Base-by-base conservation (phyloP, 331 rosid species). In the Acacia pycnantha region DNA sequence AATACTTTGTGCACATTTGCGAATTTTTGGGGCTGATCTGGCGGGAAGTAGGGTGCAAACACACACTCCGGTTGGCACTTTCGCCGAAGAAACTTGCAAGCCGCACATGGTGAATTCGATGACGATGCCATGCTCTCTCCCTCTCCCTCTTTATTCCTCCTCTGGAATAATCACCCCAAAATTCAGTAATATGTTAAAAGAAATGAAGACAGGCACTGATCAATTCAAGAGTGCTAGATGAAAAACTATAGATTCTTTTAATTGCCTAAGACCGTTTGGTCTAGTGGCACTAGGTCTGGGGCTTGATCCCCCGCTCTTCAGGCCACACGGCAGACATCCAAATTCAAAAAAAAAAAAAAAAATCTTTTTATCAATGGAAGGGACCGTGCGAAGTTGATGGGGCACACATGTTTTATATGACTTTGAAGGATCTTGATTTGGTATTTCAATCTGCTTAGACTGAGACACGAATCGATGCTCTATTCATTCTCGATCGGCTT, bases 61-160 rank as follows among this genome's bases (percentile, higher is more conserved):
- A 93, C 98, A 56, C 98, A 95, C 87, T 95, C 98, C 8, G 94
- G 92, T 78, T 93, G 99, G 82, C 99, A 95, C 76, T 92, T 95
- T 0, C 99, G 93, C 80, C 99, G 88, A 51, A 95, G 90, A 70
- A 95, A 95, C 88, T 95, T 95, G 84, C 99, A 95, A 31, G 99
- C 99, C 24, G 98, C 98, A 76, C 99, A 95, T 18, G 99, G 98
- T 15, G 98, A 95, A 83, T 85, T 89, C 26, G 98, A 90, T 0
- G 88, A 88, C 5, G 98, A 90, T 12, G 97, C 93, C 97, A 91
- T 93, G 21, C 24, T 8, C 29, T 41, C 27, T 43, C 46, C 14
- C 19, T 14, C 44, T 12, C 48, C 11, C 3, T 35, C 27, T 40
- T 67, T 18, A 27, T 33, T 33, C 2, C 48, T 67, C 27, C 46